Evolutionary conservation across 1,139 yeast genomes (phyloP), one percentile per base, ranked within the genome.

Genomic region (Yamadazyma friedrichii): DNA sequence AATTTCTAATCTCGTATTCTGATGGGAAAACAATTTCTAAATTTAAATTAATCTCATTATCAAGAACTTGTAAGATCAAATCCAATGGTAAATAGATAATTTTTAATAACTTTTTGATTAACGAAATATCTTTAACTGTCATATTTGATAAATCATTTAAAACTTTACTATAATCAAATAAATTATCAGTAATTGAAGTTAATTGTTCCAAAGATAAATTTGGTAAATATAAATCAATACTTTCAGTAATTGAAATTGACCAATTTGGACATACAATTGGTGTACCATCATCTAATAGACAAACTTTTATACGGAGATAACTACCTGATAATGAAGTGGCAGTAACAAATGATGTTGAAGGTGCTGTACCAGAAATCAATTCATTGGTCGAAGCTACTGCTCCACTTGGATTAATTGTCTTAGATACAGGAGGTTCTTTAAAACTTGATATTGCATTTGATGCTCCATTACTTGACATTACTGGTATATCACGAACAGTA

Each of bases 281-380:
- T 0, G 94, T 85, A 11, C 91, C 88, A 63, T 93, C 98, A 46
- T 79, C 78, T 15, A 93, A 74, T 28, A 85, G 60, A 47, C 89
- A 85, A 1, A 91, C 82, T 46, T 78, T 79, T 15, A 88, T 67
- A 38, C 87, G 75, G 36, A 83, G 70, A 57, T 88, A 93, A 44
- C 80, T 84, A 3, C 98, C 98, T 15, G 84, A 78, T 40, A 93
- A 68, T 1, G 97, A 89, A 0, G 97, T 88, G 0, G 96, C 94
- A 0, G 98, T 91, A 13, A 93, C 96, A 55, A 88, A 81, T 5
- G 95, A 82, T 30, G 84, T 70, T 6, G 81, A 52, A 9, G 33
- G 15, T 0, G 49, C 35, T n/a, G 50, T 46, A 12, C 54, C 50
- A 5, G 59, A 49, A 6, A 51, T 48, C 9, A 53, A 42, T 35